A percentile compares a stretch with the other conserved stretches of the same genome.
phyloP scores from a whole-genome alignment of 2,329 filamentous ascomycete genomes.

The Diplodia corticola region DNA sequence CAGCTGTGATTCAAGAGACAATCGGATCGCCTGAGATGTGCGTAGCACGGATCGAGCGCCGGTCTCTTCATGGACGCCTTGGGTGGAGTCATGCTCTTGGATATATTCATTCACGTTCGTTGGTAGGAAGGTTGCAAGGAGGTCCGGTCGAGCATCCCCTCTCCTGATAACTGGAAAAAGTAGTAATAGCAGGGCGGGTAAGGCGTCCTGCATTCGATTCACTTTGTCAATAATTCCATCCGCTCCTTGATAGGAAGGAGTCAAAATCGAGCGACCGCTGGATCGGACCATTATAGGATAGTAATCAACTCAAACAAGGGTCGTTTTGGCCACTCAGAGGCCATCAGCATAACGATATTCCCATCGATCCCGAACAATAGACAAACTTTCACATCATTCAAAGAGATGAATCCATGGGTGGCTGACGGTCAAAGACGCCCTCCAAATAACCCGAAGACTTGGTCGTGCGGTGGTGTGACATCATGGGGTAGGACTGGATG shows the following conservation, averaged over 20 bases:
- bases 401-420: neutral
- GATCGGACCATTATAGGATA: constrained; percentile 3
- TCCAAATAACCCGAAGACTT: neutral
- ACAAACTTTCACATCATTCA: neutral
- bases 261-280: constrained; percentile 9
- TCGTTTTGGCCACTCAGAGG: neutral
- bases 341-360: neutral
- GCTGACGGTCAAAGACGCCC: neutral
- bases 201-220: constrained; percentile 13
- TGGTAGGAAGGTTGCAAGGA: neutral
- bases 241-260: neutral
- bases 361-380: neutral
- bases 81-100: neutral
- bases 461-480: neutral
- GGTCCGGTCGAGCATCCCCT: neutral
- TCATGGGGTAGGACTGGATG: neutral
- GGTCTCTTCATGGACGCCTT: neutral
- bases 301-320: neutral
- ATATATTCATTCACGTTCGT: neutral
- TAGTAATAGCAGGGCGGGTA: neutral
- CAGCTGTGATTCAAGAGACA: neutral
- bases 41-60: neutral
- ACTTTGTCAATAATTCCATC: constrained; percentile 3
- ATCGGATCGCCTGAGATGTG: neutral
- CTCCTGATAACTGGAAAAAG: neutral